Conservation (phyloP, 2,329 filamentous ascomycete species). For the Blastomyces gilchristii region DNA sequence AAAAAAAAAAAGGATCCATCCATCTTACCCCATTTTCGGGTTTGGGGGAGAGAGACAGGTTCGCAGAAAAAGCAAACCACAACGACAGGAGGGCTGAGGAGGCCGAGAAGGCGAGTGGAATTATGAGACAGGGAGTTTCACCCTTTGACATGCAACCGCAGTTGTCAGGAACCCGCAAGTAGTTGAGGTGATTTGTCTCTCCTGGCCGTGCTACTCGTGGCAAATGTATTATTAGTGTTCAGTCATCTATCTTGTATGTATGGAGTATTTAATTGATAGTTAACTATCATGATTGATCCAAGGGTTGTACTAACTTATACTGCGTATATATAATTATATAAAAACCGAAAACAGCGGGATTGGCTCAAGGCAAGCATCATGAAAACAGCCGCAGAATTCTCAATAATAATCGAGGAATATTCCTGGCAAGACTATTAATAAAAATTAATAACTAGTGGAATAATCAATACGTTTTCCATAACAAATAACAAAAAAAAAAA, state of each 20-base stretch:
- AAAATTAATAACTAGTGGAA: neutral
- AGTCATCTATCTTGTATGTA: no score
- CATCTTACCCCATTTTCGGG: neutral
- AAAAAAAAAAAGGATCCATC: neutral
- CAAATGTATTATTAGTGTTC: no score
- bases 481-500: neutral
- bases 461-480: neutral
- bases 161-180: neutral
- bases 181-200: neutral
- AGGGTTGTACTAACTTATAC: neutral
- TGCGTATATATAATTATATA: neutral
- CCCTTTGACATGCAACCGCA: neutral
- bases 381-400: neutral
- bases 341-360: neutral
- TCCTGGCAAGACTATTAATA: neutral
- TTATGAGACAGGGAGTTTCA: neutral
- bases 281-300: neutral
- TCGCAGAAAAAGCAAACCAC: neutral
- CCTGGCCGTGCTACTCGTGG: no score
- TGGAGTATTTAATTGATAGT: no score
- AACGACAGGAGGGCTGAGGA: neutral
- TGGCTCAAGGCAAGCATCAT: neutral
- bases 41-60: neutral
- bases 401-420: neutral
- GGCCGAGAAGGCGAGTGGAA: neutral